These are phyloP conservation scores for Cytospora piceicola DNA, from an alignment of 2,329 filamentous ascomycete genomes.

Conservation along the genomic window DNA sequence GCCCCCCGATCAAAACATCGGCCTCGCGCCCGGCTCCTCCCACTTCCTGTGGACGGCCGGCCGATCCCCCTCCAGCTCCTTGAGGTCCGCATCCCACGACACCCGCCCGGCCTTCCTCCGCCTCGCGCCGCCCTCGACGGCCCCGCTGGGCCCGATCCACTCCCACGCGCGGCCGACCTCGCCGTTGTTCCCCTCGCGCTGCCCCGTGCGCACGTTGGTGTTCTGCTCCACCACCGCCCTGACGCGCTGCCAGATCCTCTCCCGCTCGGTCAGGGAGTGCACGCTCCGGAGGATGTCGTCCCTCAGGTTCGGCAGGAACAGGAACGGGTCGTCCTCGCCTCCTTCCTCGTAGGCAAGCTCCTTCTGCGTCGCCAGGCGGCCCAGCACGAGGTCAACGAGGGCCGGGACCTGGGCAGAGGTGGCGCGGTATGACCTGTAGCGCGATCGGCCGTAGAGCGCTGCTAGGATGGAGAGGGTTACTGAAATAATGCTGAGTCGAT, in stretches of 20 bases:
- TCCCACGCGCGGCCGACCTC: slow-evolving; percentile 71
- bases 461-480: slow-evolving; percentile 55
- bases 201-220: slow-evolving; percentile 79
- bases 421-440: slow-evolving; percentile 64
- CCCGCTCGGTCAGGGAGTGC: slow-evolving; percentile 74
- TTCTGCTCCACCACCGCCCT: slow-evolving; percentile 88
- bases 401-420: slow-evolving; percentile 76
- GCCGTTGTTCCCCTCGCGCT: slow-evolving; percentile 69
- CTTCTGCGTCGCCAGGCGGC: slow-evolving; percentile 81
- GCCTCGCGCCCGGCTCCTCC: slow-evolving; percentile 42
- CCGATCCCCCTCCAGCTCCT: slow-evolving; percentile 37
- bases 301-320: slow-evolving; percentile 85
- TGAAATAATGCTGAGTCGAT: slow-evolving; percentile 83
- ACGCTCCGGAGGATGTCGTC: slow-evolving; percentile 88
- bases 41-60: slow-evolving; percentile 43
- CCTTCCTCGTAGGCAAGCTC: slow-evolving; percentile 71
- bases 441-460: slow-evolving; percentile 65
- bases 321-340: slow-evolving; percentile 76
- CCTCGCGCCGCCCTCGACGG: slow-evolving; percentile 44
- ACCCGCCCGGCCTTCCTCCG: slow-evolving; percentile 58
- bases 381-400: slow-evolving; percentile 82
- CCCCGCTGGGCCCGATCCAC: slow-evolving; percentile 65
- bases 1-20: slow-evolving; percentile 40
- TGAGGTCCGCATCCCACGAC: slow-evolving; percentile 49
- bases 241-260: slow-evolving; percentile 84